Evolutionary conservation across 2,329 filamentous ascomycete species (phyloP).

Genomic region (Coleophoma cylindrospora): DNA sequence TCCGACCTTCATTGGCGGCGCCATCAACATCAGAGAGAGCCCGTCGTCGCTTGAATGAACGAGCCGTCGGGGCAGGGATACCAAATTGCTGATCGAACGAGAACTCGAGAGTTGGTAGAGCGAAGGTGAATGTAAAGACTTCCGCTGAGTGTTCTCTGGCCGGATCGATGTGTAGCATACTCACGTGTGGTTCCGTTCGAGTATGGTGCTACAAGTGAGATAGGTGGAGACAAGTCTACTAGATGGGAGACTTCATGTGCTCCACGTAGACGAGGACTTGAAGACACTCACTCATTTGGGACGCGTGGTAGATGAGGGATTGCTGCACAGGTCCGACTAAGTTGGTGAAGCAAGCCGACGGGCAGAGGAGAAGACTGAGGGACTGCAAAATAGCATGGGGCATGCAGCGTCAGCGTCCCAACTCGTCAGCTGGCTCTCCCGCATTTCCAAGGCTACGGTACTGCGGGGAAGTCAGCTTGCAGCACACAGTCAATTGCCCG

Average conservation of each 20-base stretch:
- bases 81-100: conserved; percentile 27
- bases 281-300: conserved; percentile 24
- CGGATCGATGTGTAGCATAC: conserved; percentile 22
- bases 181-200: conserved; percentile 14
- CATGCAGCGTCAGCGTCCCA: neutral
- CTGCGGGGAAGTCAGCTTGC: conserved; percentile 14
- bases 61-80: conserved; percentile 9
- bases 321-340: conserved; percentile 7
- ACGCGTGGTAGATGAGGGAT: neutral
- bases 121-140: conserved; percentile 31
- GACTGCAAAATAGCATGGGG: neutral
- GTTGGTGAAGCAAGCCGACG: conserved; percentile 1
- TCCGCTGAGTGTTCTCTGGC: conserved; percentile 13
- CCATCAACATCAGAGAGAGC: conserved; percentile 28
- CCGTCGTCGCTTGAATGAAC: conserved; percentile 25
- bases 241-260: conserved; percentile 25
- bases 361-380: neutral
- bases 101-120: conserved; percentile 26
- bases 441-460: conserved; percentile 8
- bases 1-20: conserved; percentile 30
- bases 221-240: conserved; percentile 3
- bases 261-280: conserved; percentile 25
- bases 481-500: neutral
- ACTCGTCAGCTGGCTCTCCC: conserved; percentile 8
- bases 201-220: too few species aligned